Evolutionary conservation across 2,329 filamentous ascomycete species (phyloP).

Genomic region (Clarireedia hainanense): DNA sequence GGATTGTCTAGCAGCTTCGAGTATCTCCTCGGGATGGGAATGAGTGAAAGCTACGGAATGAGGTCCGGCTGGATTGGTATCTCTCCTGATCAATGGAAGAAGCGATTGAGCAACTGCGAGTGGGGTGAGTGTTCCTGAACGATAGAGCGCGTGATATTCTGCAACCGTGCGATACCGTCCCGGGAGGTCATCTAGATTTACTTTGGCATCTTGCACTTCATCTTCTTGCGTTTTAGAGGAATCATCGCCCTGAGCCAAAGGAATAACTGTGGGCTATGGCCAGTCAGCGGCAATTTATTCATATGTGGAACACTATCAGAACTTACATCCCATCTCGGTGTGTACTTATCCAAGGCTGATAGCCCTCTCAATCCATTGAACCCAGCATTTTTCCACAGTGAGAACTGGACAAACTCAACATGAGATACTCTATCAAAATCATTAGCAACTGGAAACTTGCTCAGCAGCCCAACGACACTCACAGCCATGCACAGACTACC

Average conservation of each 20-base stretch:
- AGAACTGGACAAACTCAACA: constrained; percentile 51
- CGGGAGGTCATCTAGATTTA: constrained; percentile 34
- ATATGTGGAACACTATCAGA: background rate
- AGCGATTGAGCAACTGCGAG: constrained; percentile 63
- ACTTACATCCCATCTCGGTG: constrained; percentile 43
- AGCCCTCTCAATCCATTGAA: constrained; percentile 42
- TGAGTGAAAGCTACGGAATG: constrained; percentile 71
- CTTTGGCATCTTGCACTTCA: constrained; percentile 34
- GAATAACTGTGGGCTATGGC: constrained; percentile 48
- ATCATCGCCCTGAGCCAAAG: constrained; percentile 33
- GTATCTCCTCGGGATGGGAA: constrained; percentile 52
- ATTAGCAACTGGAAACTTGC: background rate
- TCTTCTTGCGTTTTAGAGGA: constrained; percentile 12
- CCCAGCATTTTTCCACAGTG: constrained; percentile 63
- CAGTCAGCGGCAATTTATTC: background rate
- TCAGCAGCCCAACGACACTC: constrained; percentile 24
- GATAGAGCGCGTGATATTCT: constrained; percentile 73
- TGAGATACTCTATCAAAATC: constrained; percentile 41
- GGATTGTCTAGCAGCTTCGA: constrained; percentile 63
- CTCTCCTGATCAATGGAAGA: constrained; percentile 60
- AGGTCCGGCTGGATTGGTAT: constrained; percentile 42
- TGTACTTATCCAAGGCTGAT: constrained; percentile 37
- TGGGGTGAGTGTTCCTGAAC: constrained; percentile 61
- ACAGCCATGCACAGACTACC: constrained; percentile 54
- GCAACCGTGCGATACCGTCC: constrained; percentile 59